A percentile compares a stretch with the other conserved stretches of the same genome.
Conservation (phyloP, 2,329 filamentous ascomycete species). For the Coleophoma crateriformis region DNA sequence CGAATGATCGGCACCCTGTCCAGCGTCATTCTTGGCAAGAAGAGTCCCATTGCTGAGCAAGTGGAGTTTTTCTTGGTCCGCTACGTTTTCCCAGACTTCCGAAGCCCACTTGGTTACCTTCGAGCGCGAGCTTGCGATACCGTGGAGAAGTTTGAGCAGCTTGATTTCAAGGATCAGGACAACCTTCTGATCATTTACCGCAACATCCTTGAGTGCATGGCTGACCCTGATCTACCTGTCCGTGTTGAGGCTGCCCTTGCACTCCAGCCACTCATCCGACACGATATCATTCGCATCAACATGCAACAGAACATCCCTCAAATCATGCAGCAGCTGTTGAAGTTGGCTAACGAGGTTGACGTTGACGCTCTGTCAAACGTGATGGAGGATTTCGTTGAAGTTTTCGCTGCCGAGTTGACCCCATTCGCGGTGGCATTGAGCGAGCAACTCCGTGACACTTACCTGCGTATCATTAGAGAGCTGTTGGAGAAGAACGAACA, state of each 20-base stretch:
- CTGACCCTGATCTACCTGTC: slow-evolving; percentile 87
- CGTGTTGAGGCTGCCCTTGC: slow-evolving; percentile 91
- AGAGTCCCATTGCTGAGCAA: slow-evolving; percentile 95
- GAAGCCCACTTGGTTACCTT: slow-evolving; percentile 85
- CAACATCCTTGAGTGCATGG: slow-evolving; percentile 95
- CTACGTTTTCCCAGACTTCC: slow-evolving; percentile 97
- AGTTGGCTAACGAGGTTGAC: slow-evolving; percentile 95
- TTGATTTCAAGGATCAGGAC: slow-evolving; percentile 94
- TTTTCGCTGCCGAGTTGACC: slow-evolving; percentile 94
- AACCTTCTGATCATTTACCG: slow-evolving; percentile 95
- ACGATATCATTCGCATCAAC: slow-evolving; percentile 86
- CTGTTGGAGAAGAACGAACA: slow-evolving; percentile 83
- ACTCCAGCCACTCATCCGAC: slow-evolving; percentile 89
- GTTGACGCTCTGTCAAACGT: slow-evolving; percentile 96
- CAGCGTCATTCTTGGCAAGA: slow-evolving; percentile 92
- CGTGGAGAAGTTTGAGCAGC: slow-evolving; percentile 94
- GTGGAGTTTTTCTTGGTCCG: slow-evolving; percentile 98
- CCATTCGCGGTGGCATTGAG: slow-evolving; percentile 95
- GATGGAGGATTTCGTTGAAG: slow-evolving; percentile 99
- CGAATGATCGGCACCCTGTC: slow-evolving; percentile 96
- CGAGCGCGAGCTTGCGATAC: slow-evolving; percentile 94
- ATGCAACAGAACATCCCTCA: slow-evolving; percentile 98
- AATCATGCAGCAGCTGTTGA: slow-evolving; percentile 98
- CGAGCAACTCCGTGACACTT: slow-evolving; percentile 93
- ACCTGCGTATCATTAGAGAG: slow-evolving; percentile 87